These are phyloP conservation scores for Fusarium goolgardi DNA, from an alignment of 2,329 filamentous ascomycete genomes.

Conservation along the genomic window DNA sequence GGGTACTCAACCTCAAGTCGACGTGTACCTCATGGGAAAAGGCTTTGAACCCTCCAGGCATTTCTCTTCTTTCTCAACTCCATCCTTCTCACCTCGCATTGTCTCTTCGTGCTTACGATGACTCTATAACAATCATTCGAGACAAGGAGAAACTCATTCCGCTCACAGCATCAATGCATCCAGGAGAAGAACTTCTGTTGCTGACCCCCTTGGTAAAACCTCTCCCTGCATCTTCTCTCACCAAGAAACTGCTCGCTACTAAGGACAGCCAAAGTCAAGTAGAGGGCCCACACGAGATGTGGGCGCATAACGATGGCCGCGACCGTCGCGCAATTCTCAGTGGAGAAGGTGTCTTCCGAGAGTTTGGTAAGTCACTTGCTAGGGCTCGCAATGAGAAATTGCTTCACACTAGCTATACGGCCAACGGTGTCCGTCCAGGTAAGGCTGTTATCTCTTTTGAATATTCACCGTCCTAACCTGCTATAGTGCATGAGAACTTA, in stretches of 20 bases:
- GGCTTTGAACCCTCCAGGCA: constrained; percentile 86
- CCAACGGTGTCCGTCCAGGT: constrained; percentile 86
- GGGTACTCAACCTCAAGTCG: constrained; percentile 84
- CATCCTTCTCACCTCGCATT: constrained; percentile 85
- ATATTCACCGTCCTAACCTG: constrained; percentile 8
- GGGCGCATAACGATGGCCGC: constrained; percentile 63
- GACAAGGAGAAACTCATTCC: constrained; percentile 89
- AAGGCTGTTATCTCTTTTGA: constrained; percentile 21
- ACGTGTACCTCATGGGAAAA: constrained; percentile 91
- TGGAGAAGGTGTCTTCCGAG: constrained; percentile 91
- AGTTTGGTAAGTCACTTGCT: constrained; percentile 88
- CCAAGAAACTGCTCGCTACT: constrained; percentile 73
- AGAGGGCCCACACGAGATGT: constrained; percentile 63
- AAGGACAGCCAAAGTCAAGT: constrained; percentile 54
- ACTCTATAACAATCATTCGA: constrained; percentile 90
- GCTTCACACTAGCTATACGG: constrained; percentile 93
- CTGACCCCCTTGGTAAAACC: constrained; percentile 92
- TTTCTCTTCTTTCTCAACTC: constrained; percentile 79
- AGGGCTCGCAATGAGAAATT: constrained; percentile 87
- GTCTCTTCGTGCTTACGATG: constrained; percentile 88
- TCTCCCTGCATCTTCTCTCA: constrained; percentile 87
- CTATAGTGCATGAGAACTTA: constrained; percentile 83
- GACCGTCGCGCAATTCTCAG: constrained; percentile 79
- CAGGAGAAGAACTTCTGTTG: constrained; percentile 88
- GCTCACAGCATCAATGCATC: constrained; percentile 81